Percentiles rank a stretch among this genome's conserved stretches.
phyloP scores from a whole-genome alignment of 208 protist genomes.

The Chromosphaera perkinsii region DNA sequence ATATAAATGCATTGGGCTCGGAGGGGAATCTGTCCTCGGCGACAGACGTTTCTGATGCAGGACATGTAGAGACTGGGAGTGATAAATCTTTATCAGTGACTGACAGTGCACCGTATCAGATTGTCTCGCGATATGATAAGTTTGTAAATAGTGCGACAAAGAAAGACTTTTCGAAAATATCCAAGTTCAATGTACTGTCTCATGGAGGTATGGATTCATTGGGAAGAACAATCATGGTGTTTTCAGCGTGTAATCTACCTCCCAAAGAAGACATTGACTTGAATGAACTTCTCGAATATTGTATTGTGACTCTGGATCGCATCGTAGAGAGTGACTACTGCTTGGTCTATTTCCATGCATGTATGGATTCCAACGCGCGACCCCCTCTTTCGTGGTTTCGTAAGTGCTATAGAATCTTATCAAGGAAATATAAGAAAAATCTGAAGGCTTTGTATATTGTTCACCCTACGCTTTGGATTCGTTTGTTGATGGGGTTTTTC shows the following conservation, averaged over 20 bases:
- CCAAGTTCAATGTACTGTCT: too few species aligned
- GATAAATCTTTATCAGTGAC: too few species aligned
- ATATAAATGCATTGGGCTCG: too few species aligned
- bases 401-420: background rate
- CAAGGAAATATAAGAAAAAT: slow-evolving; percentile 58
- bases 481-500: too few species aligned
- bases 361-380: background rate
- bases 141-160: too few species aligned
- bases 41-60: too few species aligned
- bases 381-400: background rate
- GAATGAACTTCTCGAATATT: slow-evolving; percentile 22
- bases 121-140: too few species aligned
- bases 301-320: slow-evolving; percentile 12
- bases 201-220: slow-evolving; percentile 20
- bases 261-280: background rate
- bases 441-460: slow-evolving; percentile 58
- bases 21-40: too few species aligned
- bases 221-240: slow-evolving; percentile 21
- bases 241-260: slow-evolving; percentile 19
- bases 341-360: slow-evolving; percentile 26
- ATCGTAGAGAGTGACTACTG: slow-evolving; percentile 34
- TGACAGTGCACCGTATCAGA: too few species aligned
- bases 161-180: too few species aligned
- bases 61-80: too few species aligned
- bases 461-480: slow-evolving; percentile 46